Percentiles rank a stretch among this genome's conserved stretches.
Conservation (phyloP, 345 rosid genomes). For the Microcos paniculata region DNA sequence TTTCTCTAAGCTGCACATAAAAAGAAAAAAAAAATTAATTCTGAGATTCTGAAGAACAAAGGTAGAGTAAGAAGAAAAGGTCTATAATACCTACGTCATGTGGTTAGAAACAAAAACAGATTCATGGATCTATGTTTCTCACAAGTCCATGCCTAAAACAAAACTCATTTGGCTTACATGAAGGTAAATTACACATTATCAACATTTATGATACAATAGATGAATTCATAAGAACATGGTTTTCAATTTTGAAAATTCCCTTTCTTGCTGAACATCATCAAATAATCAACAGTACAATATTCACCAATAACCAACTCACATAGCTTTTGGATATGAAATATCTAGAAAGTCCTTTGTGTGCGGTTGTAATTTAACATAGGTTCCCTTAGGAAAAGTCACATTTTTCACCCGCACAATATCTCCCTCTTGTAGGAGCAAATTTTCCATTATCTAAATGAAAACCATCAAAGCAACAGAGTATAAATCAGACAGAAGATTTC, state of each 20-base stretch:
- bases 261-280: slow-evolving; percentile 6
- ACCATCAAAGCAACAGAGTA: background rate
- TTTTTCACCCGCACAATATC: slow-evolving; percentile 83
- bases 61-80: background rate
- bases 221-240: background rate
- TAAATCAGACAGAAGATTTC: background rate
- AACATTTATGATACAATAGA: background rate
- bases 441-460: slow-evolving; percentile 91
- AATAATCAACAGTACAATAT: background rate
- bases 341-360: slow-evolving; percentile 94
- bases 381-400: slow-evolving; percentile 95
- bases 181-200: background rate
- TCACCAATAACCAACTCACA: slow-evolving; percentile 47
- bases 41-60: background rate
- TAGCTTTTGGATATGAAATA: slow-evolving; percentile 98
- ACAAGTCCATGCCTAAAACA: background rate
- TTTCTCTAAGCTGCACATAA: slow-evolving; percentile 78
- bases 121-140: background rate
- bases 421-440: slow-evolving; percentile 90
- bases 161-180: background rate
- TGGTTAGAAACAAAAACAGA: background rate
- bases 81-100: background rate
- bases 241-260: background rate
- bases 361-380: slow-evolving; percentile 92
- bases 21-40: background rate